These are phyloP conservation scores for Juglanconis oblonga DNA, from an alignment of 2,329 filamentous ascomycete genomes.

Conservation along the genomic window DNA sequence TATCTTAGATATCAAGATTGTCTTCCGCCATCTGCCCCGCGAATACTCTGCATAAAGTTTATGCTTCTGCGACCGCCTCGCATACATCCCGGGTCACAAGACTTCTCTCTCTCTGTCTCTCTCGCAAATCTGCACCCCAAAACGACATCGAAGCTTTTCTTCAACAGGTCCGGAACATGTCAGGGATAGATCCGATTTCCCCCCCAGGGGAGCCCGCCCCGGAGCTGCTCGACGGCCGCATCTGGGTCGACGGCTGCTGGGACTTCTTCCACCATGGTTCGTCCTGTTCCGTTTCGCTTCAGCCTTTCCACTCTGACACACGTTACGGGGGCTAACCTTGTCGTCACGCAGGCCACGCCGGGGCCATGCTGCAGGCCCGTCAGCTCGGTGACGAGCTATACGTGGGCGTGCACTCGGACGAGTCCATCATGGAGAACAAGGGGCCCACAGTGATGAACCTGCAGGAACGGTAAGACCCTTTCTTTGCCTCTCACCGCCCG, in stretches of 20 bases:
- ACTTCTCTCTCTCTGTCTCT: background rate
- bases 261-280: slow-evolving; percentile 97
- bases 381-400: slow-evolving; percentile 85
- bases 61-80: too few species aligned
- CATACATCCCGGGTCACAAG: background rate
- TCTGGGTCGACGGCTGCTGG: slow-evolving; percentile 99
- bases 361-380: slow-evolving; percentile 93
- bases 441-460: slow-evolving; percentile 96
- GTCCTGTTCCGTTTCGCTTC: slow-evolving; percentile 19
- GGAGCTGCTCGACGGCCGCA: slow-evolving; percentile 64
- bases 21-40: too few species aligned
- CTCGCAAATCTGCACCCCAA: too few species aligned
- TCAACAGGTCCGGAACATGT: slow-evolving; percentile 15
- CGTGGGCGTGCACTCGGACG: slow-evolving; percentile 92
- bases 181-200: slow-evolving; percentile 22
- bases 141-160: too few species aligned
- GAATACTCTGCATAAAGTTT: too few species aligned
- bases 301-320: background rate
- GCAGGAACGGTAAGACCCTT: slow-evolving; percentile 65
- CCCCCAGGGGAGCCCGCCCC: slow-evolving; percentile 49
- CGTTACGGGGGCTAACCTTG: background rate
- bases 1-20: too few species aligned
- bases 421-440: slow-evolving; percentile 94
- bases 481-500: slow-evolving; percentile 12
- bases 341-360: slow-evolving; percentile 71